phyloP scores from a whole-genome alignment of 148 eudicot genomes.

The Rhododendron ferrugineum region DNA sequence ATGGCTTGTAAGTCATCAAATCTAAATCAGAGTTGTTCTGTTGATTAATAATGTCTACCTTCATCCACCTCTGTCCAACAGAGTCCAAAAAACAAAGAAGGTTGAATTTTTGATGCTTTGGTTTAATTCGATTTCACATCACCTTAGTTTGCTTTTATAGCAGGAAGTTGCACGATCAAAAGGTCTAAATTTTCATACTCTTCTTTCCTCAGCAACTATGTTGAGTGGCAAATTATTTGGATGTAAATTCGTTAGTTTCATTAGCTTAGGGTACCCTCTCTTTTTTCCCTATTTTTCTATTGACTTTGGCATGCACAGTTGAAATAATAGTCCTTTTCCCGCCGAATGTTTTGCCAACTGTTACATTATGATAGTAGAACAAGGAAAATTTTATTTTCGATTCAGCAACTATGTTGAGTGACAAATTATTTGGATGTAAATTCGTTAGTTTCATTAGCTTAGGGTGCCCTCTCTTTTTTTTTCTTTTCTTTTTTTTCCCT shows the following conservation, averaged over 20 bases:
- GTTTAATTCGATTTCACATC: not conserved
- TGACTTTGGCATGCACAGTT: too few species aligned
- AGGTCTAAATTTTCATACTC: not conserved
- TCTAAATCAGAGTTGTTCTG: too few species aligned
- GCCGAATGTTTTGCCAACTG: too few species aligned
- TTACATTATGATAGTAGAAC: too few species aligned
- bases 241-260: not conserved
- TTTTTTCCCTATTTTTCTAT: not conserved
- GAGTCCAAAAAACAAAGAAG: not conserved
- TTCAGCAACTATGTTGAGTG: not conserved
- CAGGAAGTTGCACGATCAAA: not conserved
- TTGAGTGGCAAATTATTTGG: not conserved
- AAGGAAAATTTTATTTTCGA: too few species aligned
- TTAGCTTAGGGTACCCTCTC: not conserved
- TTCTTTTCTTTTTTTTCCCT: too few species aligned
- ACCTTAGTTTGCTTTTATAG: not conserved
- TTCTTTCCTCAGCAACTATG: not conserved
- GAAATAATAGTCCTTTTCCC: too few species aligned
- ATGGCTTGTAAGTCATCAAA: not conserved
- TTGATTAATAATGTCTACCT: not conserved
- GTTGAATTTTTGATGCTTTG: not conserved
- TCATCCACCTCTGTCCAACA: not conserved
- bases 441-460: not conserved
- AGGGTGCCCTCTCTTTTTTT: not conserved
- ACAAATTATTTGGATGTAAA: not conserved